phyloP scores from a whole-genome alignment of 2,329 filamentous ascomycete genomes.

The Neophaeococcomyces aloes region DNA sequence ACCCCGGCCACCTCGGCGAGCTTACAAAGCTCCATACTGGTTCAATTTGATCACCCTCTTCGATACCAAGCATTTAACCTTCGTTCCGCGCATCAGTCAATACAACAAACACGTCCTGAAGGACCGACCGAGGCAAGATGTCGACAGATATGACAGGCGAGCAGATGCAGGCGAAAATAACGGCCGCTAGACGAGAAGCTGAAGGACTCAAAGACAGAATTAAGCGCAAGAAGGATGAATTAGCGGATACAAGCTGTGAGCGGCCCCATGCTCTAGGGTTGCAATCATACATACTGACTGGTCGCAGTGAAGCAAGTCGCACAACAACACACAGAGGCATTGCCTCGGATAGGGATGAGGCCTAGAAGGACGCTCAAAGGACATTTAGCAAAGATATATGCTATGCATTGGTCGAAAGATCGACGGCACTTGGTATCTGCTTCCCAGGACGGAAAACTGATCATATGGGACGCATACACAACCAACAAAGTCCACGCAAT shows the following conservation, averaged over 20 bases:
- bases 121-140: constrained; percentile 29
- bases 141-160: constrained; percentile 41
- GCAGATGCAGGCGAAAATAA: constrained; percentile 83
- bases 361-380: constrained; percentile 94
- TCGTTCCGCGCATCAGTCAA: neutral
- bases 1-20: neutral
- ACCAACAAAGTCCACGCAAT: constrained; percentile 99
- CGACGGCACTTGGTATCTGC: constrained; percentile 93
- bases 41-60: neutral
- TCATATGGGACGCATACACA: constrained; percentile 99
- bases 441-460: constrained; percentile 97
- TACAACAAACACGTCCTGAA: constrained; percentile 2
- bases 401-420: constrained; percentile 99
- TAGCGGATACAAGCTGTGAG: constrained; percentile 95
- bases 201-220: constrained; percentile 96
- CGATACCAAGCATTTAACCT: neutral
- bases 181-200: constrained; percentile 88
- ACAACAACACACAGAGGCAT: constrained; percentile 79
- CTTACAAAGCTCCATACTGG: neutral
- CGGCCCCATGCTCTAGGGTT: constrained; percentile 4
- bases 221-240: constrained; percentile 99
- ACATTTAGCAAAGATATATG: constrained; percentile 97
- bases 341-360: constrained; percentile 94
- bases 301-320: constrained; percentile 77
- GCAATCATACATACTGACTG: constrained; percentile 22